These are phyloP conservation scores for Arachis stenosperma DNA, from an alignment of 306 rosid genomes.

Conservation along the genomic window DNA sequence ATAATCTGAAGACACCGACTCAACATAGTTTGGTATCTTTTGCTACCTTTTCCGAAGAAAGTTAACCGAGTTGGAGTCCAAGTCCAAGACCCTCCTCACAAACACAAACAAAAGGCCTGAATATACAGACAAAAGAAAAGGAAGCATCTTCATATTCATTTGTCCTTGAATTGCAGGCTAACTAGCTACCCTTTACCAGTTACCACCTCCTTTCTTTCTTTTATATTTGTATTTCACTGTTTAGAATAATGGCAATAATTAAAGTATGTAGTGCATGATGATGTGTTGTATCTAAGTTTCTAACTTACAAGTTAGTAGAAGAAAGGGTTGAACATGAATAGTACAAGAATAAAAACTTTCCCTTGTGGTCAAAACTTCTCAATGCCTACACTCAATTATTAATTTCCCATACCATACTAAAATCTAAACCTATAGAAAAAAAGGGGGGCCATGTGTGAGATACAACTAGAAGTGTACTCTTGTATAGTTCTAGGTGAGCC, in stretches of 20 bases:
- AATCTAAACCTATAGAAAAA: constrained; percentile 46
- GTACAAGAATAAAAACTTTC: constrained; percentile 47
- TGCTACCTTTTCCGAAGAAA: constrained; percentile 29
- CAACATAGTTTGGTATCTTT: constrained; percentile 30
- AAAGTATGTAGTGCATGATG: constrained; percentile 27
- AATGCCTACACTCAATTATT: constrained; percentile 49
- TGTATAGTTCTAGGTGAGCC: constrained; percentile 37
- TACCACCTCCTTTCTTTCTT: constrained; percentile 16
- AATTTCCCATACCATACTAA: constrained; percentile 50
- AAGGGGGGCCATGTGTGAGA: constrained; percentile 53
- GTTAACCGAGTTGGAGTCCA: constrained; percentile 25
- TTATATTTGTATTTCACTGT: constrained; percentile 7
- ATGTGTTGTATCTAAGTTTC: background rate
- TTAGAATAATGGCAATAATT: constrained; percentile 38
- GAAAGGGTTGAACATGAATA: constrained; percentile 11
- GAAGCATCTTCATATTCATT: constrained; percentile 31
- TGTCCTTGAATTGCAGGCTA: constrained; percentile 19
- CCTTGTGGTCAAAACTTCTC: constrained; percentile 48
- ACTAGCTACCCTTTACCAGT: background rate
- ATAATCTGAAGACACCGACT: constrained; percentile 38
- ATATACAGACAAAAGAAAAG: constrained; percentile 40
- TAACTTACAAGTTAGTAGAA: constrained; percentile 37
- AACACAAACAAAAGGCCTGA: constrained; percentile 24
- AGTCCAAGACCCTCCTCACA: no score
- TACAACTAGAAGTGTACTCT: constrained; percentile 43